Conservation (phyloP, 1,284 basidiomycete species). For the Bondarzewia mesenterica region DNA sequence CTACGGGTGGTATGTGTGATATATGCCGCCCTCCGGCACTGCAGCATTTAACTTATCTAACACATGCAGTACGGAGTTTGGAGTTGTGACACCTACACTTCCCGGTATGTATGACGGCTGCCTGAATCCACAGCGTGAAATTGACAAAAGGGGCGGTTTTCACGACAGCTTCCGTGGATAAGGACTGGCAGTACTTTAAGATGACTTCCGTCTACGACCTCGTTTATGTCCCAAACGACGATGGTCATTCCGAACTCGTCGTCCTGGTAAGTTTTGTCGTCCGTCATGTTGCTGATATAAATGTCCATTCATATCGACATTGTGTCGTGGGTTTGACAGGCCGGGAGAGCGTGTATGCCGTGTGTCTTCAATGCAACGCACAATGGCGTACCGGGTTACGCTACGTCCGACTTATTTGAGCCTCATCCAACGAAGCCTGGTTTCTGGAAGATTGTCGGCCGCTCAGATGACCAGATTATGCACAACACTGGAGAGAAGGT, state of each 20-base stretch:
- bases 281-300: too few species aligned
- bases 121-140: background rate
- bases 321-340: background rate
- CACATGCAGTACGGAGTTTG: conserved; percentile 9
- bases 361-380: conserved; percentile 14
- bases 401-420: conserved; percentile 29
- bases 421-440: conserved; percentile 32
- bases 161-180: background rate
- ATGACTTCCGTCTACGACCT: conserved; percentile 3
- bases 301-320: too few species aligned
- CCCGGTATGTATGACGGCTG: background rate
- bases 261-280: conserved; percentile 11
- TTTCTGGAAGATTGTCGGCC: conserved; percentile 32
- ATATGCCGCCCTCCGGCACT: background rate
- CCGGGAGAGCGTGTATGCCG: conserved; percentile 4
- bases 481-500: conserved; percentile 38
- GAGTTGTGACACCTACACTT: background rate
- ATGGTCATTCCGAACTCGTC: conserved; percentile 10
- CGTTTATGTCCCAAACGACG: conserved; percentile 9
- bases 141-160: background rate
- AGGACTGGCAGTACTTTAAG: conserved; percentile 14
- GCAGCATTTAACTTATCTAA: background rate
- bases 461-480: conserved; percentile 37
- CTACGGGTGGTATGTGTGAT: conserved; percentile 12
- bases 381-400: conserved; percentile 16